A percentile compares a stretch with the other conserved stretches of the same genome.
These are phyloP conservation scores for Vaucheria bursata DNA, from an alignment of 352 stramenopile species.

Conservation along the genomic window DNA sequence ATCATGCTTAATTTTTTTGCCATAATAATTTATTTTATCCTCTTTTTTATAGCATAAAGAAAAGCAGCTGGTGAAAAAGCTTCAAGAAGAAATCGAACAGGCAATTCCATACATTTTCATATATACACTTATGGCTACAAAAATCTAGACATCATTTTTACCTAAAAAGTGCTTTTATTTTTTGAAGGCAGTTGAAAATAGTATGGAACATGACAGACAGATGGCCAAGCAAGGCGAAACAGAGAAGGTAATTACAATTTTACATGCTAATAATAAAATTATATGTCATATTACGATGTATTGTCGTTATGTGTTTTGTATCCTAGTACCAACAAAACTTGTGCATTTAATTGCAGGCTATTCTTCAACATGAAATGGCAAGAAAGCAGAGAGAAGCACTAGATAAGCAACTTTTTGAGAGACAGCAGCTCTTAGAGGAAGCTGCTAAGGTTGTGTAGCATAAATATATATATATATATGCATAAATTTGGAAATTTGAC, in stretches of 20 bases:
- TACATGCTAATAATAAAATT: too few species aligned
- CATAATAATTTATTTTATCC: too few species aligned
- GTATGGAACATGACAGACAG: slow-evolving; percentile 42
- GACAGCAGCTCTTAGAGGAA: slow-evolving; percentile 17
- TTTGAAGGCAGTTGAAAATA: slow-evolving; percentile 30
- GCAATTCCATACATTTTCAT: background rate
- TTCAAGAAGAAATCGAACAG: slow-evolving; percentile 38
- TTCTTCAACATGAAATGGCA: slow-evolving; percentile 16
- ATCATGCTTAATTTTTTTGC: too few species aligned
- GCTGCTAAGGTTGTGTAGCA: background rate
- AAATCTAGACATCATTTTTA: too few species aligned
- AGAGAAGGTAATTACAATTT: slow-evolving; percentile 13
- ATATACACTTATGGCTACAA: background rate
- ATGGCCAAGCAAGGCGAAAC: slow-evolving; percentile 18
- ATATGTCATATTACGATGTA: too few species aligned
- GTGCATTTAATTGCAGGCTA: too few species aligned
- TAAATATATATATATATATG: background rate
- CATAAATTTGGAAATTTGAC: too few species aligned
- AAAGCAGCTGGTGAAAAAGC: slow-evolving; percentile 22
- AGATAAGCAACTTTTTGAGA: slow-evolving; percentile 21
- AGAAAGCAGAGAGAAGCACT: slow-evolving; percentile 22
- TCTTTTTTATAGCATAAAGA: slow-evolving; percentile 26
- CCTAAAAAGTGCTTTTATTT: too few species aligned
- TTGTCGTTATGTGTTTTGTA: too few species aligned
- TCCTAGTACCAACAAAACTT: too few species aligned